These are phyloP conservation scores for Artemisia tridentata DNA, from an alignment of 129 eudicot genomes.

Conservation along the genomic window DNA sequence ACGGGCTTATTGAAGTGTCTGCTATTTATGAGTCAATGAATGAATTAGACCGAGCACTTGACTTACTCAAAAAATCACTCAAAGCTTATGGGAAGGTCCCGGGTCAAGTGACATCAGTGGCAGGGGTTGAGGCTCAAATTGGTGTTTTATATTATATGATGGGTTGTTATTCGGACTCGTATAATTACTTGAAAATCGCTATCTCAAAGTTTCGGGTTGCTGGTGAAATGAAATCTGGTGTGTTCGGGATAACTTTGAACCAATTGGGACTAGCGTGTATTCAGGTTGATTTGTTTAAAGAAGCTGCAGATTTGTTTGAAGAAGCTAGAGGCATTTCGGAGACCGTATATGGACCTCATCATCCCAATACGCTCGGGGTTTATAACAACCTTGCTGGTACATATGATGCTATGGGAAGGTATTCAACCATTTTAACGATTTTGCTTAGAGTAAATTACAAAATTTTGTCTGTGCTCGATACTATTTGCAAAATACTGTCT, in stretches of 20 bases:
- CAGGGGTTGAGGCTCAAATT: conserved; percentile 85
- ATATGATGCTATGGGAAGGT: conserved; percentile 97
- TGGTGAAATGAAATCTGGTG: conserved; percentile 63
- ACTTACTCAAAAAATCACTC: conserved; percentile 58
- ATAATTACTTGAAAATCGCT: conserved; percentile 45
- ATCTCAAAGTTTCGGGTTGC: conserved; percentile 47
- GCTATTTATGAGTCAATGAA: conserved; percentile 77
- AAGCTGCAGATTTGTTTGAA: conserved; percentile 76
- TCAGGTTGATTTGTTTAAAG: conserved; percentile 51
- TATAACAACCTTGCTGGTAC: conserved; percentile 92
- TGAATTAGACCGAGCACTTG: conserved; percentile 55
- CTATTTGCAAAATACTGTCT: too few species aligned
- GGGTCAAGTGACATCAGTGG: conserved; percentile 55
- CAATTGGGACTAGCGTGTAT: conserved; percentile 83
- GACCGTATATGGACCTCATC: conserved; percentile 65
- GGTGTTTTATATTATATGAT: conserved; percentile 69
- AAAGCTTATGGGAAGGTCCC: conserved; percentile 51
- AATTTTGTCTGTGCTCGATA: too few species aligned
- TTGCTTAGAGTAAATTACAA: background rate
- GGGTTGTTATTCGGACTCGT: conserved; percentile 57
- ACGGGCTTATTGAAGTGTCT: conserved; percentile 78
- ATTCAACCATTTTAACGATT: background rate
- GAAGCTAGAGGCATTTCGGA: conserved; percentile 75
- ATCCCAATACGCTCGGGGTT: conserved; percentile 75
- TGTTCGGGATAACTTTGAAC: conserved; percentile 67